Percentiles rank a stretch among this genome's conserved stretches.
phyloP scores from a whole-genome alignment of 1,284 basidiomycete species.

The Cutaneotrichosporon sp. region DNA sequence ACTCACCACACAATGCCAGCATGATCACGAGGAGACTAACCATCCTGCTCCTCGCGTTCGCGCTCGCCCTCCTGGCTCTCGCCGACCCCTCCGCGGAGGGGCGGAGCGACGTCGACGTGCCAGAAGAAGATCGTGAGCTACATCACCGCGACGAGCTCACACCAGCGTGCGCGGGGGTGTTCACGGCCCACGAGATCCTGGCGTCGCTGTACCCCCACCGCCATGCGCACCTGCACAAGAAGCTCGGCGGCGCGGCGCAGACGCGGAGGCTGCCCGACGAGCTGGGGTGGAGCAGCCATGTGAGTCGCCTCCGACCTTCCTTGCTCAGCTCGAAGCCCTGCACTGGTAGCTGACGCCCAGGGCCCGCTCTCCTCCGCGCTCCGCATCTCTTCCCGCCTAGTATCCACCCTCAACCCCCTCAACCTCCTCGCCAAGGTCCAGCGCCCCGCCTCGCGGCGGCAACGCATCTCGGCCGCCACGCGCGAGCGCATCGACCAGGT shows the following conservation, averaged over 20 bases:
- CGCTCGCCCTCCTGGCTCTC: not conserved
- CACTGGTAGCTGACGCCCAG: constrained; percentile 21
- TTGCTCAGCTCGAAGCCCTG: too few species aligned
- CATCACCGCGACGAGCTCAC: not conserved
- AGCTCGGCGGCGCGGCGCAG: constrained; percentile 25
- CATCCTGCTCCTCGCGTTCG: constrained; percentile 6
- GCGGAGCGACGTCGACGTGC: not conserved
- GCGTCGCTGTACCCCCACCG: constrained; percentile 29
- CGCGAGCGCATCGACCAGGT: constrained; percentile 65
- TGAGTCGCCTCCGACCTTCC: too few species aligned
- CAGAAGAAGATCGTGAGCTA: constrained; percentile 2
- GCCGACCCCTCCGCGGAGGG: not conserved
- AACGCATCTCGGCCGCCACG: constrained; percentile 21
- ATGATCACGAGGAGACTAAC: constrained; percentile 9
- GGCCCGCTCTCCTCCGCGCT: constrained; percentile 46
- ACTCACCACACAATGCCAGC: constrained; percentile 6
- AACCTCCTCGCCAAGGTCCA: constrained; percentile 12
- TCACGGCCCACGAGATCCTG: constrained; percentile 35
- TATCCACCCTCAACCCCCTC: constrained; percentile 41
- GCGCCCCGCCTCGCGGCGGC: constrained; percentile 16
- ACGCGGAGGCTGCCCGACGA: constrained; percentile 37
- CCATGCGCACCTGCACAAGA: constrained; percentile 33
- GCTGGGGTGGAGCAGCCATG: constrained; percentile 43
- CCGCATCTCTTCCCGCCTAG: constrained; percentile 36
- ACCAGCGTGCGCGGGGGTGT: constrained; percentile 32